Evolutionary conservation across 108 stramenopile genomes (phyloP).

Genomic region (Pseudonitzschia multistriata): DNA sequence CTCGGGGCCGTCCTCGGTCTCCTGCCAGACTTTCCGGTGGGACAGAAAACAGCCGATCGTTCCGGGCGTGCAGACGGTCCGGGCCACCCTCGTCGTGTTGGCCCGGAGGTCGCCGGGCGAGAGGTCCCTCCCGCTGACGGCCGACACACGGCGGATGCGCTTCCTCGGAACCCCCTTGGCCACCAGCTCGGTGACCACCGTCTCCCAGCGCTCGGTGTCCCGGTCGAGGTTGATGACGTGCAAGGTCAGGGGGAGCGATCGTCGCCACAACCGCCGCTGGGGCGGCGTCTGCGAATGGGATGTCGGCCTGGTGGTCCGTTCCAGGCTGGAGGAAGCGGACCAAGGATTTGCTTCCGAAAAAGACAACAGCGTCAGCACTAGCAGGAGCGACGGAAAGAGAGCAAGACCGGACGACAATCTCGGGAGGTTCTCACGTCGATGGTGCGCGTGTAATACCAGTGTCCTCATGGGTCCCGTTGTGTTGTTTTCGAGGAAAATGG

Average conservation of each 20-base stretch:
- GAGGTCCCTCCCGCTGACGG: constrained; percentile 23
- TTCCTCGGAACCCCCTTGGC: not conserved
- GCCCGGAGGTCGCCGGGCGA: not conserved
- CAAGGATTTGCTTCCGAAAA: too few relatives aligned
- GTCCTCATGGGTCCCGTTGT: too few relatives aligned
- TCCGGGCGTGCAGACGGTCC: constrained; percentile 24
- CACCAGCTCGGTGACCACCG: constrained; percentile 11
- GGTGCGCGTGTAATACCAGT: too few relatives aligned
- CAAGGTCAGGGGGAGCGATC: not conserved
- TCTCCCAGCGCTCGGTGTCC: constrained; percentile 22
- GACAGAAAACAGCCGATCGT: constrained; percentile 33
- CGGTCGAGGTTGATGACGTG: constrained; percentile 26
- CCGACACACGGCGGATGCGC: constrained; percentile 5
- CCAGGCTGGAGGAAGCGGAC: too few relatives aligned
- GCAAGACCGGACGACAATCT: too few relatives aligned
- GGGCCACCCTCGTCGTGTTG: constrained; percentile 15
- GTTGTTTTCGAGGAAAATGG: too few relatives aligned
- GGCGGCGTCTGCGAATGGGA: too few relatives aligned
- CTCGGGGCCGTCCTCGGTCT: not conserved
- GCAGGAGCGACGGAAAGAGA: too few relatives aligned
- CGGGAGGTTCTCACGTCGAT: too few relatives aligned
- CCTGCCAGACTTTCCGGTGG: constrained; percentile 26
- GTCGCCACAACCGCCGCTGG: not conserved
- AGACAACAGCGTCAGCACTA: too few relatives aligned
- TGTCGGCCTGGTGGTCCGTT: too few relatives aligned